Evolutionary conservation across 768 basidiomycete genomes (phyloP), one percentile per base, ranked within the genome.

Genomic region (Suillus clintonianus): DNA sequence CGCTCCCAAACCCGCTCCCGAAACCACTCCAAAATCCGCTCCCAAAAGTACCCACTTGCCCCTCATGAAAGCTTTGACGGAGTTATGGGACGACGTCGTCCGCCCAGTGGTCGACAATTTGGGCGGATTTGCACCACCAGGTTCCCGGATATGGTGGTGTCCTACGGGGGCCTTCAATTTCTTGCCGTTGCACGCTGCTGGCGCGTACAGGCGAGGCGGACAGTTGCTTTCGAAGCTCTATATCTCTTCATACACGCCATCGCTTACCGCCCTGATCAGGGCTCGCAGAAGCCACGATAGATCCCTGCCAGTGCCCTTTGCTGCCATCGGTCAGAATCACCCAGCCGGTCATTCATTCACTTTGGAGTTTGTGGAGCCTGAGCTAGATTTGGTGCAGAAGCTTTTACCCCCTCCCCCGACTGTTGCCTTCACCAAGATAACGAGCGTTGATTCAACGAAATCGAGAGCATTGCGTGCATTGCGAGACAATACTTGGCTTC

Each of bases 181-280:
- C 9, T 32, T 67, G 27, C 67, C 65, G 5, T 43, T 68, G 15
- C 67, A 68, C 27, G 62, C 67, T 55, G 62, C 65, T 7, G 67
- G 64, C 3, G 51, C 41, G 30, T 59, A 9, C 7, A 36, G 19
- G 17, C 11, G 24, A 10, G 3, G 55, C 4, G 60, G 63, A 14
- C 3, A 17, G 10, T 53, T 13, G 5, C 11, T 65, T 15, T 60
- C 43, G 1, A n/a, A 36, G 10, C 15, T 48, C 4, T 61, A 48
- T 14, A 54, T 67, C 2, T 65, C 65, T 6, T 67, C 66, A 10
- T 67, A 65, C 36, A 67, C 65, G 0, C 64, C 64, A 27, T 57
- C 59, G 0, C 34, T 67, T 6, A 45, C 57, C 3, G 56, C 66
- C 0, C 61, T 67, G 32, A 34, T 67, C 7, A 39, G 34, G 47